Conservation (phyloP, 805 yeast species). For the Candida succiphila region DNA sequence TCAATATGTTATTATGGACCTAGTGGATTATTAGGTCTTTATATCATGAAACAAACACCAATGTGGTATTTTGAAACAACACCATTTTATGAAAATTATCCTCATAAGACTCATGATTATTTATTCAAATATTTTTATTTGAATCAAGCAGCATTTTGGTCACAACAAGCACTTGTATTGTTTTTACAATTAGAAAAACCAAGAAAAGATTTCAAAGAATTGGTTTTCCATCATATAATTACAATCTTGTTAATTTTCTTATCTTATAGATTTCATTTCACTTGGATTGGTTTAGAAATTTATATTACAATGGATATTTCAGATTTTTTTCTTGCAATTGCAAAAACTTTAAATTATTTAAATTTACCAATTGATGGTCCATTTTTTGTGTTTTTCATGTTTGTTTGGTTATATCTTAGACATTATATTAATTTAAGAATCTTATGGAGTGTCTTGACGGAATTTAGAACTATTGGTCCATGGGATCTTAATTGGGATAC, state of each 20-base stretch:
- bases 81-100: conserved; percentile 71
- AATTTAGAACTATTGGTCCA: conserved; percentile 78
- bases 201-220: conserved; percentile 85
- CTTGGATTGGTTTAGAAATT: conserved; percentile 88
- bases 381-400: conserved; percentile 58
- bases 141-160: conserved; percentile 95
- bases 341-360: conserved; percentile 82
- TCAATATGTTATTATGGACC: conserved; percentile 71
- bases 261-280: conserved; percentile 90
- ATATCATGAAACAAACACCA: conserved; percentile 76
- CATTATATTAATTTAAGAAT: conserved; percentile 77
- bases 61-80: conserved; percentile 85
- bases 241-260: conserved; percentile 81
- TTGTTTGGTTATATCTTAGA: conserved; percentile 79
- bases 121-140: conserved; percentile 75
- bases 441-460: conserved; percentile 77
- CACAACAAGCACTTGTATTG: conserved; percentile 84
- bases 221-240: conserved; percentile 86
- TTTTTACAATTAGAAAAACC: conserved; percentile 86
- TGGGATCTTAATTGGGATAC: conserved; percentile 74
- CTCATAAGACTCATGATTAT: conserved; percentile 66
- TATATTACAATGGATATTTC: conserved; percentile 95
- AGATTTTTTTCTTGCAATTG: conserved; percentile 75
- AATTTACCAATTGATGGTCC: conserved; percentile 56
- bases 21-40: conserved; percentile 80